These are phyloP conservation scores for Penicillium capsulatum DNA, from an alignment of 2,329 filamentous ascomycete species.

Conservation along the genomic window DNA sequence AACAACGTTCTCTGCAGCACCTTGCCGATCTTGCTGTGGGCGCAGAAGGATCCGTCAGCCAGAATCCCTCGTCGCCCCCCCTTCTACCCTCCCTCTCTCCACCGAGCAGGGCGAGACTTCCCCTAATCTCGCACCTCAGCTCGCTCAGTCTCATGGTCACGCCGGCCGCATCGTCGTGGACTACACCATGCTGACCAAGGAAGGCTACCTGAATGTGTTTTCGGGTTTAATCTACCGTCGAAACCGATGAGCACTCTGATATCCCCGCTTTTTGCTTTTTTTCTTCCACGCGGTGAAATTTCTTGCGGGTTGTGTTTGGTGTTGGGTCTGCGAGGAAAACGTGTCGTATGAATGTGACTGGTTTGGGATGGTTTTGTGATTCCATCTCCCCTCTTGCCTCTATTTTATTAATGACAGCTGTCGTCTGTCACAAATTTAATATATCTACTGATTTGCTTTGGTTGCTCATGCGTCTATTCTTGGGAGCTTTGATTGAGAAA, in stretches of 20 bases:
- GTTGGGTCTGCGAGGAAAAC: too few relatives aligned
- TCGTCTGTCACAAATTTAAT: too few relatives aligned
- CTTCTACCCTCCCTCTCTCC: constrained; percentile 18
- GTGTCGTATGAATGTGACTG: too few relatives aligned
- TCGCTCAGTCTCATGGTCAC: constrained; percentile 21
- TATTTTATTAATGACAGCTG: too few relatives aligned
- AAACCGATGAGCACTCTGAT: constrained; percentile 19
- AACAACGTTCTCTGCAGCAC: constrained; percentile 44
- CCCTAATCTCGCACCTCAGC: constrained; percentile 25
- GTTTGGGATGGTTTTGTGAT: too few relatives aligned
- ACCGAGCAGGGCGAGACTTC: constrained; percentile 26
- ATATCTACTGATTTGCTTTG: too few relatives aligned
- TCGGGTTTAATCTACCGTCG: constrained; percentile 34
- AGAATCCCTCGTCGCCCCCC: constrained; percentile 29
- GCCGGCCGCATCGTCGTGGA: constrained; percentile 35
- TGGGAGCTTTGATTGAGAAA: too few relatives aligned
- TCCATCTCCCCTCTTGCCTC: too few relatives aligned
- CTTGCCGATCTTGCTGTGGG: constrained; percentile 44
- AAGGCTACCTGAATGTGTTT: constrained; percentile 42
- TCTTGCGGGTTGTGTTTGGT: neutral
- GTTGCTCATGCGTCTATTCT: too few relatives aligned
- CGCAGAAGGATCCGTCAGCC: constrained; percentile 37
- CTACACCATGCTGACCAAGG: constrained; percentile 40
- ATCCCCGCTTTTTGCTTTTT: constrained; percentile 2
- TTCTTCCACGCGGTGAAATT: constrained; percentile 1